Evolutionary conservation across 768 basidiomycete species (phyloP).

Genomic region (Daedaleopsis sinensis): DNA sequence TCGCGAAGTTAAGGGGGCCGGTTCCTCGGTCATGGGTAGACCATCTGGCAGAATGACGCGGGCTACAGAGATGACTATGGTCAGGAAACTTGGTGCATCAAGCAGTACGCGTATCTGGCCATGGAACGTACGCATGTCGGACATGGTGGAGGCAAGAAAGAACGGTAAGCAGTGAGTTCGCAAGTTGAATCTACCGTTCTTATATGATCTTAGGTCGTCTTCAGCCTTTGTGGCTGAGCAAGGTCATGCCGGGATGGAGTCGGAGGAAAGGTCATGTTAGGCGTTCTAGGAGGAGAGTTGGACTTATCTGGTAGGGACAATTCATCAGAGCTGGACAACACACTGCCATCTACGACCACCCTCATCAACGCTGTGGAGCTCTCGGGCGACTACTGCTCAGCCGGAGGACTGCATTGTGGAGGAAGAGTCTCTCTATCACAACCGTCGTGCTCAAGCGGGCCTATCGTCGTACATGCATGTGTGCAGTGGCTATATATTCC

Average conservation of each 20-base stretch:
- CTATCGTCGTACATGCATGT: background rate
- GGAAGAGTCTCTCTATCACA: no score
- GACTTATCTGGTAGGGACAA: background rate
- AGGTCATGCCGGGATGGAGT: background rate
- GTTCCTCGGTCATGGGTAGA: slow-evolving; percentile 1
- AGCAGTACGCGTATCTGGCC: no score
- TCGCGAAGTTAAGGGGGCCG: background rate
- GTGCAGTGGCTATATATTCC: background rate
- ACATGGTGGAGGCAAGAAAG: background rate
- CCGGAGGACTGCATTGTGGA: no score
- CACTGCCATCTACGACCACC: no score
- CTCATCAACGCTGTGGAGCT: no score
- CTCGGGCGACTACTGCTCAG: no score
- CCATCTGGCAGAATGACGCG: background rate
- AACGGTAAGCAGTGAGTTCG: background rate
- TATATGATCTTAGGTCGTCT: background rate
- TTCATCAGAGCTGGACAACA: no score
- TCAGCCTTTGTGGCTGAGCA: background rate
- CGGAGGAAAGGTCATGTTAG: background rate
- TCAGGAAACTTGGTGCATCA: background rate
- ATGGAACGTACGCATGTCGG: no score
- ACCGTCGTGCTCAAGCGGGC: no score
- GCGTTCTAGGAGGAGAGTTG: background rate
- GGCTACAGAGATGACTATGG: background rate
- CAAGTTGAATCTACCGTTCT: background rate